These are phyloP conservation scores for Leccinum boreale DNA, from an alignment of 768 basidiomycete species.

Conservation along the genomic window DNA sequence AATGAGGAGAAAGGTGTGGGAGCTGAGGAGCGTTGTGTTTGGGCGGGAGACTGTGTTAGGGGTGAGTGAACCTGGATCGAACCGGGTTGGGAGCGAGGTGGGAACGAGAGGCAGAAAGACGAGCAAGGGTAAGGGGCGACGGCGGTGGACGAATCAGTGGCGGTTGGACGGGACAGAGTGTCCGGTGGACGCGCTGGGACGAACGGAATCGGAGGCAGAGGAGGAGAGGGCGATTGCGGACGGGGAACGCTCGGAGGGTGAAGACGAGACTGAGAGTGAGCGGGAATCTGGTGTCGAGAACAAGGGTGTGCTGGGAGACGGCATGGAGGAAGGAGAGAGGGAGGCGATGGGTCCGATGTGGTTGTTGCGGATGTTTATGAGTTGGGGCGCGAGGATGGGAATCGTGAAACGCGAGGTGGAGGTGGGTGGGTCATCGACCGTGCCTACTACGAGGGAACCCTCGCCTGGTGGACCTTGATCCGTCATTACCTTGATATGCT, in stretches of 20 bases:
- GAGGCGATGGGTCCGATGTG: conserved; percentile 72
- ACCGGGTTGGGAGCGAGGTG: conserved; percentile 57
- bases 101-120: conserved; percentile 28
- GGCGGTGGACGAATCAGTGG: conserved; percentile 46
- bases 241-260: conserved; percentile 30
- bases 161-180: conserved; percentile 60
- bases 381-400: conserved; percentile 69
- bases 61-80: conserved; percentile 24
- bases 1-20: conserved; percentile 60
- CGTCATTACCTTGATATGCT: conserved; percentile 6
- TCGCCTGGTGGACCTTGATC: conserved; percentile 20
- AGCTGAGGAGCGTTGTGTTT: conserved; percentile 64
- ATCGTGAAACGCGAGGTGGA: conserved; percentile 29
- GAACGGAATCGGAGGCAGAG: conserved; percentile 75
- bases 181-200: conserved; percentile 63
- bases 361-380: conserved; percentile 72
- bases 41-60: conserved; percentile 51
- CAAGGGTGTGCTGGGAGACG: conserved; percentile 11
- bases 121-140: conserved; percentile 52
- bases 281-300: conserved; percentile 23
- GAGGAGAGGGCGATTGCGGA: conserved; percentile 50
- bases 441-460: conserved; percentile 15
- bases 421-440: conserved; percentile 11
- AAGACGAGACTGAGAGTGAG: conserved; percentile 30
- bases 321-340: conserved; percentile 40